These are phyloP conservation scores for Fraxinus albicans DNA, from an alignment of 305 asterid species.

Conservation along the genomic window DNA sequence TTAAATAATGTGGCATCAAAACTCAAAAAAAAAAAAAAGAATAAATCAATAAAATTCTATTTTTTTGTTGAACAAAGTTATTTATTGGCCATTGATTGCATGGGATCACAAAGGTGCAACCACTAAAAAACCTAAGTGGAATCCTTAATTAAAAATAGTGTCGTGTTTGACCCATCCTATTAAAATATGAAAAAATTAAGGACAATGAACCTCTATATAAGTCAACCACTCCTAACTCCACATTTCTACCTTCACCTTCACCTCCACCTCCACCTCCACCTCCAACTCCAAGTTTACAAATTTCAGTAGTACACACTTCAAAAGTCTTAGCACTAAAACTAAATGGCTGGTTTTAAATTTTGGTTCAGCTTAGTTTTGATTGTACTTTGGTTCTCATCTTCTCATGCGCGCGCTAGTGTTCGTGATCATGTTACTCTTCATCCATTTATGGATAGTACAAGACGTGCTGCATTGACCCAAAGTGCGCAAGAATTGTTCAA, in stretches of 20 bases:
- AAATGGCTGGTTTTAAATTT: conserved; percentile 31
- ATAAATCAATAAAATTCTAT: background rate
- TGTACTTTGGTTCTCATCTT: conserved; percentile 8
- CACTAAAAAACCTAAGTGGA: conserved; percentile 31
- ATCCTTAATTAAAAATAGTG: background rate
- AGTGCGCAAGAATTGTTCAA: conserved; percentile 27
- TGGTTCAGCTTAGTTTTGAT: conserved; percentile 29
- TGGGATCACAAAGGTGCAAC: conserved; percentile 19
- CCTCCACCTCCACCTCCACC: no score
- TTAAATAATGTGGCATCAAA: background rate
- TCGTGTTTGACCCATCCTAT: conserved; percentile 21
- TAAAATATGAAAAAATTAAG: conserved; percentile 13
- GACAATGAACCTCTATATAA: conserved; percentile 33
- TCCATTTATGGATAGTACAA: background rate
- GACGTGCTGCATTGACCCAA: conserved; percentile 23
- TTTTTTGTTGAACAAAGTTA: background rate
- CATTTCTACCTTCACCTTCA: conserved; percentile 20
- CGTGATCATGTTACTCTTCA: conserved; percentile 29
- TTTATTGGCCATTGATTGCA: background rate
- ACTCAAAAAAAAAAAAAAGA: background rate
- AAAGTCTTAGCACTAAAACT: background rate
- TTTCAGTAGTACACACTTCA: background rate
- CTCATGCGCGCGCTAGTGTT: background rate
- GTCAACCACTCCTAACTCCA: conserved; percentile 10
- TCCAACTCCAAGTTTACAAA: background rate